Base-by-base conservation (phyloP, 768 basidiomycete species). In the Trametes elegans region DNA sequence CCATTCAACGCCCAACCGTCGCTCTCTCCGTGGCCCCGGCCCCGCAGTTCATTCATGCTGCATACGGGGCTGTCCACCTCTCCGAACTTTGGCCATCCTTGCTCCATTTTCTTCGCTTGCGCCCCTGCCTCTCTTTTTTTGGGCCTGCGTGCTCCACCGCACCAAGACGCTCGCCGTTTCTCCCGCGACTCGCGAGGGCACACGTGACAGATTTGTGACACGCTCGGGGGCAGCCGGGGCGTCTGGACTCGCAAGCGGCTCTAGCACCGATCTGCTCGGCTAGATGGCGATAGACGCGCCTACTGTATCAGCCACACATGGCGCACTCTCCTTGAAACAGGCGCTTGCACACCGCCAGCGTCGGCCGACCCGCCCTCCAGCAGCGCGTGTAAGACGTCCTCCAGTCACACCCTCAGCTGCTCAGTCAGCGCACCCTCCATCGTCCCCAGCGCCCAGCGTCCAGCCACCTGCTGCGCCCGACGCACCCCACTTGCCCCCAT, bases 261-360 rank as follows among this genome's bases (percentile, higher is more conserved):
- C 42, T 55, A 55, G 54, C 54, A 48, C 54, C 54, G 54, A 55
- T 55, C 54, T 40, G 14, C 45, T 49, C 54, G 54, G 46, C 32
- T 43, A 55, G 54, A 55, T 55, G 43, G 18, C 7, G 42, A 45
- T 41, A 55, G 34, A 7, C 53, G 53, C 52, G 3, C n/a, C 31
- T 29, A 16, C 5, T 19, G 32, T 43, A 18, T 13, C 3, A 10
- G 9, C 26, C 13, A 26, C 36, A 11, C 44, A 23, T 34, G 10
- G 41, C 35, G 18, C 32, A 14, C 42, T 34, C 36, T 31, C 40
- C 53, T 48, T 55, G 53, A 55, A 55, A 55, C 53, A 19, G 45
- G n/a, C 43, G 38, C 52, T 21, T 19, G 41, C 31, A 10, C 38
- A 8, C 48, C 38, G 26, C 48, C 48, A 26, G 28, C 48, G 27